These are phyloP conservation scores for Pezizomycotina sp. DNA, from an alignment of 2,329 filamentous ascomycete species.

Conservation along the genomic window DNA sequence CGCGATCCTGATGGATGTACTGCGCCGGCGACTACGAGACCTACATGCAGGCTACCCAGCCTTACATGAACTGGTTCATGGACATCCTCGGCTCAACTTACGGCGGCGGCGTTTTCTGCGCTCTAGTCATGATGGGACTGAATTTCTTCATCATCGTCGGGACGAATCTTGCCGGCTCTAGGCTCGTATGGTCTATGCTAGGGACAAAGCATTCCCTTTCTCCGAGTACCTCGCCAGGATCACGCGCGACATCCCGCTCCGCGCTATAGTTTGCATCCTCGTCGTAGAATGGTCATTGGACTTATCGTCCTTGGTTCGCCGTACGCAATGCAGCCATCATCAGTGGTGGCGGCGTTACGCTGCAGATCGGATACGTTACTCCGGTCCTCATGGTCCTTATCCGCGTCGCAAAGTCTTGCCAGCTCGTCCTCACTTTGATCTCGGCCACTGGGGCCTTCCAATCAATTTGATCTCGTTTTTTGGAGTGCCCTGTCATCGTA, in stretches of 20 bases:
- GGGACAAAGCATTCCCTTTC: slow-evolving; percentile 12
- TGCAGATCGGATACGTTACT: slow-evolving; percentile 6
- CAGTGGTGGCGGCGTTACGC: slow-evolving; percentile 5
- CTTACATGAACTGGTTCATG: slow-evolving; percentile 19
- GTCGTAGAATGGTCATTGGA: slow-evolving; percentile 9
- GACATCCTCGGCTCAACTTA: slow-evolving; percentile 10
- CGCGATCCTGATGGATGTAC: slow-evolving; percentile 6
- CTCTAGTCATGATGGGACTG: slow-evolving; percentile 17
- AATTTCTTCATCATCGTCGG: slow-evolving; percentile 16
- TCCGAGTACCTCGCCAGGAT: slow-evolving; percentile 8
- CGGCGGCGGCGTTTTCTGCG: slow-evolving; percentile 17
- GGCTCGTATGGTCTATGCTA: slow-evolving; percentile 18
- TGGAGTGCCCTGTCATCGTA: too few relatives aligned
- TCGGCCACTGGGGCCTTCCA: slow-evolving; percentile 5
- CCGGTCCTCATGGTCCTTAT: slow-evolving; percentile 6
- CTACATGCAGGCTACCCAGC: too few relatives aligned
- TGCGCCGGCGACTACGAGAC: too few relatives aligned
- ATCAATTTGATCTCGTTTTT: too few relatives aligned
- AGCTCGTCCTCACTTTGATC: slow-evolving; percentile 7
- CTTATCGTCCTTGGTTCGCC: slow-evolving; percentile 10
- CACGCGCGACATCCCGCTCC: slow-evolving; percentile 3
- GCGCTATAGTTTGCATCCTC: slow-evolving; percentile 11
- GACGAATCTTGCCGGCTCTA: slow-evolving; percentile 15
- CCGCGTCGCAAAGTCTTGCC: slow-evolving; percentile 5
- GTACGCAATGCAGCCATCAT: slow-evolving; percentile 12